These are phyloP conservation scores for Arctium lappa DNA, from an alignment of 129 eudicot species.

Conservation along the genomic window DNA sequence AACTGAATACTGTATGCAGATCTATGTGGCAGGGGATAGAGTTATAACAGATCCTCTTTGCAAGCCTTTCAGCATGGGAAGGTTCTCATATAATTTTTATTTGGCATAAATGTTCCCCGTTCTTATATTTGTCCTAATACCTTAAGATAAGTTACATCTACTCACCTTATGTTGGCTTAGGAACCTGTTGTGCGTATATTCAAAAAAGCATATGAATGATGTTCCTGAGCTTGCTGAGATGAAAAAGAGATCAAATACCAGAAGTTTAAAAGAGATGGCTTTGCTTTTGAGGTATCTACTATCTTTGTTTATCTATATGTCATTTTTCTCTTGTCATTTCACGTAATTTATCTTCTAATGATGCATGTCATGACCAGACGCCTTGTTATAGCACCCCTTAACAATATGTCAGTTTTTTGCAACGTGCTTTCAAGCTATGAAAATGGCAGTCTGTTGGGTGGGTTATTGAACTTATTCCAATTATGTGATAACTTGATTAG, in stretches of 20 bases:
- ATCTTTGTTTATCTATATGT: background rate
- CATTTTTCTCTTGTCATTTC: background rate
- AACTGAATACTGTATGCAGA: slow-evolving; percentile 53
- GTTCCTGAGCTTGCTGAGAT: slow-evolving; percentile 80
- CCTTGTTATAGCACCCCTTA: background rate
- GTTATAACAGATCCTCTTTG: slow-evolving; percentile 98
- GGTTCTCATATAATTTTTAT: slow-evolving; percentile 40
- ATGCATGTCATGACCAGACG: background rate
- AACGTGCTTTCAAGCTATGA: background rate
- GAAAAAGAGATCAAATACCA: slow-evolving; percentile 85
- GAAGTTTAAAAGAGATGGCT: slow-evolving; percentile 94
- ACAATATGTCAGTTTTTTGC: background rate
- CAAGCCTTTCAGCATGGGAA: slow-evolving; percentile 99
- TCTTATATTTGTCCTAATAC: slow-evolving; percentile 1
- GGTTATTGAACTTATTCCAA: too few relatives aligned
- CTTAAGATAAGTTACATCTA: background rate
- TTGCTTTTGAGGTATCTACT: slow-evolving; percentile 69
- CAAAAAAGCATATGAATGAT: slow-evolving; percentile 95
- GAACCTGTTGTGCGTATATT: slow-evolving; percentile 89
- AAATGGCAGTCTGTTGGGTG: background rate
- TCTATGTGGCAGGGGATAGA: slow-evolving; percentile 91
- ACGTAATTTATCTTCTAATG: background rate
- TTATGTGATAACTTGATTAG: background rate
- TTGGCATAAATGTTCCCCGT: background rate
- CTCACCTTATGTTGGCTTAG: slow-evolving; percentile 30